Percentiles rank a stretch among this genome's conserved stretches.
phyloP scores from a whole-genome alignment of 2,329 filamentous ascomycete species.

The Phialemonium atrogriseum region DNA sequence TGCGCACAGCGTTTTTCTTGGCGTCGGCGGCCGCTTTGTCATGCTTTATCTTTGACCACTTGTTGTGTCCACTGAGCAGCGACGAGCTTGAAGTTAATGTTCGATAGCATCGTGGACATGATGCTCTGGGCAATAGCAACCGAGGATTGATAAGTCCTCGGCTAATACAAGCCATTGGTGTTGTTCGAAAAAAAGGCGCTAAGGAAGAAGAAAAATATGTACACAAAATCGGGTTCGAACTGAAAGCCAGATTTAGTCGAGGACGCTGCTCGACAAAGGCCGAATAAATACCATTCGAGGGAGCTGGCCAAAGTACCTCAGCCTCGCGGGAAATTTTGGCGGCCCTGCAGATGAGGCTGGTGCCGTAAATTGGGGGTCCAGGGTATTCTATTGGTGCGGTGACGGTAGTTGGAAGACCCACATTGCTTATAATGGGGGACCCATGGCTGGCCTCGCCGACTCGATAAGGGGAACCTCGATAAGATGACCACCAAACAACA shows the following conservation, averaged over 20 bases:
- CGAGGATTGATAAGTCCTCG: constrained; percentile 5
- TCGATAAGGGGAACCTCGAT: no score
- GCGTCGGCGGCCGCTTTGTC: constrained; percentile 83
- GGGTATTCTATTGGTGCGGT: no score
- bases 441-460: no score
- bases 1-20: constrained; percentile 66
- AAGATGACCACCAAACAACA: no score
- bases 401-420: no score
- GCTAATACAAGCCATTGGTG: constrained; percentile 7
- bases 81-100: constrained; percentile 35
- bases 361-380: no score
- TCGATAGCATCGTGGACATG: constrained; percentile 33
- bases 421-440: no score
- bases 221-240: neutral
- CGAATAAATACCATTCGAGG: constrained; percentile 2
- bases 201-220: neutral
- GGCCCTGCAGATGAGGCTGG: no score
- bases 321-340: no score
- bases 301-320: no score
- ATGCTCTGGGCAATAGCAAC: constrained; percentile 6
- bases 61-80: constrained; percentile 66
- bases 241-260: constrained; percentile 2
- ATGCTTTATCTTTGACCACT: constrained; percentile 95
- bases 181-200: no score
- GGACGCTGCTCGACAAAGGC: no score